These are phyloP conservation scores for Sarocladiaceae sp. DNA, from an alignment of 2,329 filamentous ascomycete species.

Conservation along the genomic window DNA sequence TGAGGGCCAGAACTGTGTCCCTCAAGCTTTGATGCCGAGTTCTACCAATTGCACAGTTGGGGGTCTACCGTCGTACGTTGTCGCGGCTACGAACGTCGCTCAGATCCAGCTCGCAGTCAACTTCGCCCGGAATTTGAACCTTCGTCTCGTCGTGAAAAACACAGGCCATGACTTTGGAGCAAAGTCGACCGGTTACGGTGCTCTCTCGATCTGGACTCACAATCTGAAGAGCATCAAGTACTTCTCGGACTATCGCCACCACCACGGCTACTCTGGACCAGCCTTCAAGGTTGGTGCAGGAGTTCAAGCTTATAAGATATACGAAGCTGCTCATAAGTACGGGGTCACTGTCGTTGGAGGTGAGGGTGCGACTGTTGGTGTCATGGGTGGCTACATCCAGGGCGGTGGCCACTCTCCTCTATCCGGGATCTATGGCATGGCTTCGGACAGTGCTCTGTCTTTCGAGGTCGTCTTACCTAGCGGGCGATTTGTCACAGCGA, in stretches of 20 bases:
- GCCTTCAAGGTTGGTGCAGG: constrained; percentile 53
- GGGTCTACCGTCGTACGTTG: neutral
- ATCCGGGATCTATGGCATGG: constrained; percentile 52
- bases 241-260: neutral
- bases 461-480: constrained; percentile 46
- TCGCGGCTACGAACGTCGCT: neutral
- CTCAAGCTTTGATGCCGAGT: neutral
- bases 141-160: constrained; percentile 37
- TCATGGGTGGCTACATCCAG: constrained; percentile 53
- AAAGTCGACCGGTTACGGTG: constrained; percentile 42
- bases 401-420: constrained; percentile 58
- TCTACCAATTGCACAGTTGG: neutral
- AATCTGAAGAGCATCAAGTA: constrained; percentile 34
- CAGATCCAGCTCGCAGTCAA: constrained; percentile 24
- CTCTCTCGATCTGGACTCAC: constrained; percentile 51
- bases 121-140: constrained; percentile 39
- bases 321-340: constrained; percentile 37
- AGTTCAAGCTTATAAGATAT: constrained; percentile 44
- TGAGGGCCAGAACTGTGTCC: neutral
- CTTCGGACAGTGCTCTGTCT: constrained; percentile 56
- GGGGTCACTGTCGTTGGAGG: constrained; percentile 52
- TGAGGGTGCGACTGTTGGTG: constrained; percentile 49
- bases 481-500: no score
- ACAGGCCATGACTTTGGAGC: constrained; percentile 41
- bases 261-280: constrained; percentile 36